These are phyloP conservation scores for Trichaptum fuscoviolaceum DNA, from an alignment of 768 basidiomycete species.

Conservation along the genomic window DNA sequence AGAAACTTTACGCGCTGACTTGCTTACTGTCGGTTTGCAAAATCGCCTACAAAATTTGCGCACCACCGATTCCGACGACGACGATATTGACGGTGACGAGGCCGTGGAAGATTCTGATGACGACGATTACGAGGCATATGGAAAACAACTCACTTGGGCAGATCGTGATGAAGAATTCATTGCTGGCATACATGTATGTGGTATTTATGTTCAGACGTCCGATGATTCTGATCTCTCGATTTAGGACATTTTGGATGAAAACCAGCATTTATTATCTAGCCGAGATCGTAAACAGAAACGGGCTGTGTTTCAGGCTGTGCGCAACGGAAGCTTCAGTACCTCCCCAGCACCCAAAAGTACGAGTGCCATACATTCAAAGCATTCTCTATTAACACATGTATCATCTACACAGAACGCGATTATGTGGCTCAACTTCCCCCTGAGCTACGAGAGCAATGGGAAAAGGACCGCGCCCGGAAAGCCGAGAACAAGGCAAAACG, in stretches of 20 bases:
- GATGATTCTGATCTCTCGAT: not conserved
- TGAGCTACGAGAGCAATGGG: slow-evolving; percentile 67
- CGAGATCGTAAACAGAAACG: slow-evolving; percentile 46
- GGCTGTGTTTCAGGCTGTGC: slow-evolving; percentile 54
- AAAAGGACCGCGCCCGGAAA: slow-evolving; percentile 77
- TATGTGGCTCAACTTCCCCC: slow-evolving; percentile 34
- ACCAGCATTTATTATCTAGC: slow-evolving; percentile 41
- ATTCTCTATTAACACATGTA: not conserved
- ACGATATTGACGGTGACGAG: slow-evolving; percentile 23
- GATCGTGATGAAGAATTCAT: slow-evolving; percentile 57
- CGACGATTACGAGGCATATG: slow-evolving; percentile 28
- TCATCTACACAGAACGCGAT: not conserved
- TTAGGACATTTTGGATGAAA: slow-evolving; percentile 59
- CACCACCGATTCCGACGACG: slow-evolving; percentile 23
- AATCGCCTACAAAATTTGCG: not conserved
- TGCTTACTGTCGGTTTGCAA: not conserved
- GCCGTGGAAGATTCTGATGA: slow-evolving; percentile 13
- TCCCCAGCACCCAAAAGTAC: slow-evolving; percentile 9
- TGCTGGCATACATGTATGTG: slow-evolving; percentile 46
- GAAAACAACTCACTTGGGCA: slow-evolving; percentile 31
- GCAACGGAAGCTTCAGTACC: slow-evolving; percentile 42
- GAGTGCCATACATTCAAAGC: slow-evolving; percentile 3
- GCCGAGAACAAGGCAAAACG: slow-evolving; percentile 68
- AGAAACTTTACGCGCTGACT: slow-evolving; percentile 14
- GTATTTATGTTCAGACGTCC: slow-evolving; percentile 3